Conservation (phyloP, 108 stramenopile genomes). For the Cyclotella sp. region DNA sequence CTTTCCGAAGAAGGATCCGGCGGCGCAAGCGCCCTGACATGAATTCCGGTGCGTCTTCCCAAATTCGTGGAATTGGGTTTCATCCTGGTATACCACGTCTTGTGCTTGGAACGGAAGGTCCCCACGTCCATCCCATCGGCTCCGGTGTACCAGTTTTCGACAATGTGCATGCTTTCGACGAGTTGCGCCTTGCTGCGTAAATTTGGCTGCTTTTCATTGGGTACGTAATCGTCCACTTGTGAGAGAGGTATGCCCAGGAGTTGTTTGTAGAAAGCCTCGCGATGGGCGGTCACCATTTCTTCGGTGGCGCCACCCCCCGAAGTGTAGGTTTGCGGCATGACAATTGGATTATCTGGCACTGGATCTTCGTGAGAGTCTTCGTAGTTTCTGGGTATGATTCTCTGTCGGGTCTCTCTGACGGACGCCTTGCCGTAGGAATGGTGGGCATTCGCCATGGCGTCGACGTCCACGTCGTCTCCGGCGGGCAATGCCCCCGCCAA, state of each 20-base stretch:
- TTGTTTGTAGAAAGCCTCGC: conserved; percentile 24
- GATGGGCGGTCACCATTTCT: conserved; percentile 13
- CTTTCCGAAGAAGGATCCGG: conserved; percentile 1
- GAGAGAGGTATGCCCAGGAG: conserved; percentile 10
- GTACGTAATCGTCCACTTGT: conserved; percentile 18
- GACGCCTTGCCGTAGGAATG: not conserved
- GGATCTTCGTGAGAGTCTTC: conserved; percentile 5
- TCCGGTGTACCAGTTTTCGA: conserved; percentile 31
- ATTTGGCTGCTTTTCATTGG: conserved; percentile 19
- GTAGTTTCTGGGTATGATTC: not conserved
- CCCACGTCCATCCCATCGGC: conserved; percentile 27
- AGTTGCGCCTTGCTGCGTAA: conserved; percentile 25
- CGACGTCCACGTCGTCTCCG: not conserved
- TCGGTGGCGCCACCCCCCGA: conserved; percentile 3
- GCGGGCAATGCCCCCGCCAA: conserved; percentile 19
- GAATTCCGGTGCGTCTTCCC: conserved; percentile 38
- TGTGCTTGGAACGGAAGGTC: conserved; percentile 29
- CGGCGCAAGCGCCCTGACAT: conserved; percentile 22
- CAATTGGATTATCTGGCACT: conserved; percentile 31
- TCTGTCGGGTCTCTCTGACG: not conserved
- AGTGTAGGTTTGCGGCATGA: conserved; percentile 21
- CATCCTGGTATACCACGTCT: conserved; percentile 43
- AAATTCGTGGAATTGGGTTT: conserved; percentile 16
- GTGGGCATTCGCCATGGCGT: not conserved
- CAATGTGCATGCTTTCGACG: conserved; percentile 25